Evolutionary conservation across 2,329 filamentous ascomycete genomes (phyloP).

Genomic region (Colletotrichum lindemuthianum): DNA sequence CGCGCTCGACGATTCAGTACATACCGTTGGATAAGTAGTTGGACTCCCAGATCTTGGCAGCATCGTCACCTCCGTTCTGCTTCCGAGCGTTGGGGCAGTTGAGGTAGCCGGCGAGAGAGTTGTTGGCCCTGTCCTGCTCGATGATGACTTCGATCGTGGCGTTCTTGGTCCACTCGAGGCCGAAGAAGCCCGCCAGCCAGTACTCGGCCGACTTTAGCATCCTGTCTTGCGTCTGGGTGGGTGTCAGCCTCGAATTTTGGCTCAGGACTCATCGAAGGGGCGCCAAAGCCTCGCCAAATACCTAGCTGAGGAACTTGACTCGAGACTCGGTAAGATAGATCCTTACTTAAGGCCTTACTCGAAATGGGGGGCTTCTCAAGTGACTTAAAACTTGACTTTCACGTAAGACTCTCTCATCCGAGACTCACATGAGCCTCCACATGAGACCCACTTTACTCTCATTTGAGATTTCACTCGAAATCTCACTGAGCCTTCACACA

Average conservation of each 20-base stretch:
- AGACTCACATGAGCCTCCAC: not conserved
- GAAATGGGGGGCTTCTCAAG: too few relatives aligned
- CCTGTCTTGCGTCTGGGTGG: constrained; percentile 71
- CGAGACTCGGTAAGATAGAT: too few relatives aligned
- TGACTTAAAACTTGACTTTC: too few relatives aligned
- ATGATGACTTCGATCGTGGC: constrained; percentile 79
- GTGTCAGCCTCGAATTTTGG: constrained; percentile 11
- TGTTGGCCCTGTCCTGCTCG: constrained; percentile 72
- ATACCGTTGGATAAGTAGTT: constrained; percentile 71
- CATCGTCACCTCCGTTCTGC: constrained; percentile 62
- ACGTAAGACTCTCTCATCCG: too few relatives aligned
- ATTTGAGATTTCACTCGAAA: too few relatives aligned
- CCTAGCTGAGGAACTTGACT: too few relatives aligned
- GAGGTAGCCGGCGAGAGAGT: constrained; percentile 74
- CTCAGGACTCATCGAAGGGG: too few relatives aligned
- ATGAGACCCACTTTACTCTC: too few relatives aligned
- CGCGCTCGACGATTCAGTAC: constrained; percentile 26
- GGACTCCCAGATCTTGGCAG: constrained; percentile 66
- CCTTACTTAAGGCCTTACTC: too few relatives aligned
- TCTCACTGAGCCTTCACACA: too few relatives aligned
- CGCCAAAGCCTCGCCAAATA: too few relatives aligned
- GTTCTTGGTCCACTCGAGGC: constrained; percentile 77
- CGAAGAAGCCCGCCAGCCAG: constrained; percentile 83
- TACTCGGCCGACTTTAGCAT: constrained; percentile 83
- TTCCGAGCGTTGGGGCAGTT: constrained; percentile 71